phyloP scores from a whole-genome alignment of 2,329 filamentous ascomycete genomes.

The Paramyrothecium roridum region DNA sequence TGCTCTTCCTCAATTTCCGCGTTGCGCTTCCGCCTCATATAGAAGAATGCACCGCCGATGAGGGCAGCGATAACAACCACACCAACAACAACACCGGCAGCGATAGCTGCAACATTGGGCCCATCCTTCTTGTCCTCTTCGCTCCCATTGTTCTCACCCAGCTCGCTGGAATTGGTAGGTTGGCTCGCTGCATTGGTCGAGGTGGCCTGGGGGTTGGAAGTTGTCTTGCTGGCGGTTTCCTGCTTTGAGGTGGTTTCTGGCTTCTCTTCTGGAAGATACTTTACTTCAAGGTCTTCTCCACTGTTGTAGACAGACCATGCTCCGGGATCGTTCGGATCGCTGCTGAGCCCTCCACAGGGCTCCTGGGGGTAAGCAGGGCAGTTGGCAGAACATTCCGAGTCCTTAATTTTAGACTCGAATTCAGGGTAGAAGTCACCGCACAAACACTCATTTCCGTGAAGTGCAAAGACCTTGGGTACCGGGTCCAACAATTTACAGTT shows the following conservation, averaged over 20 bases:
- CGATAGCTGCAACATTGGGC: constrained; percentile 79
- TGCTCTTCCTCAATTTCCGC: constrained; percentile 80
- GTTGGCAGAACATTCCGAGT: no score
- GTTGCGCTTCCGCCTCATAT: constrained; percentile 71
- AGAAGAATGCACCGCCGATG: constrained; percentile 68
- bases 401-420: no score
- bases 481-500: constrained; percentile 36
- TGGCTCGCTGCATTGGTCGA: constrained; percentile 7
- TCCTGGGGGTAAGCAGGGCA: constrained; percentile 42
- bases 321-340: constrained; percentile 24
- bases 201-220: constrained; percentile 8
- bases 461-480: constrained; percentile 50
- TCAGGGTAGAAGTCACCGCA: constrained; percentile 69
- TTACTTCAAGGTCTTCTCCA: constrained; percentile 38
- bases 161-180: constrained; percentile 11
- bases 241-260: constrained; percentile 12
- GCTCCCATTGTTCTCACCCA: constrained; percentile 9
- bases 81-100: constrained; percentile 82
- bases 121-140: constrained; percentile 19
- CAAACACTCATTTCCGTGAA: constrained; percentile 63
- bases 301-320: constrained; percentile 48
- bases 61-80: constrained; percentile 67
- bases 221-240: constrained; percentile 19
- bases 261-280: constrained; percentile 6
- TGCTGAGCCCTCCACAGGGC: constrained; percentile 63